Conservation (phyloP, 192 early-diverging fungal genomes). For the Phycomyces nitens region DNA sequence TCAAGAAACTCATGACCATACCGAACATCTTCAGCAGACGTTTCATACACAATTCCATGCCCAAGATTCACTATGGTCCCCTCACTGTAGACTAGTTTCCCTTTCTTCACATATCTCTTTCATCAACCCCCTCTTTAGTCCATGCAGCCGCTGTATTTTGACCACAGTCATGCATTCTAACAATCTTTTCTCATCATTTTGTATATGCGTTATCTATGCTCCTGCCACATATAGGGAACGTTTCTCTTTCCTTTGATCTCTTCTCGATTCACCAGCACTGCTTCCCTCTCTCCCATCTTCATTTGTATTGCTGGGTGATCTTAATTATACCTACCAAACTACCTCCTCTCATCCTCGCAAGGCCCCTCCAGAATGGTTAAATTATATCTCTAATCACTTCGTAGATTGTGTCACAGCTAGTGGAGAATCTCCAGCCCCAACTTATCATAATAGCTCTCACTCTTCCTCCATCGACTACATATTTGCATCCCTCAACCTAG, state of each 20-base stretch:
- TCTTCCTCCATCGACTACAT: constrained; percentile 26
- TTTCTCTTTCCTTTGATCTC: background rate
- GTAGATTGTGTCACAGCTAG: background rate
- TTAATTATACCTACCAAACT: constrained; percentile 1
- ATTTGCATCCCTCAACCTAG: constrained; percentile 5
- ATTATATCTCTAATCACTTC: background rate
- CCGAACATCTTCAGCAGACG: background rate
- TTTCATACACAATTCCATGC: background rate
- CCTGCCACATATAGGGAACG: background rate
- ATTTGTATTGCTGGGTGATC: background rate
- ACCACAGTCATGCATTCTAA: background rate
- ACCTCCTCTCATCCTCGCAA: background rate
- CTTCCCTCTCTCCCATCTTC: background rate
- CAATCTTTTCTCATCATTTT: background rate
- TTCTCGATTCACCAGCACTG: background rate
- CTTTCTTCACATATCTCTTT: background rate
- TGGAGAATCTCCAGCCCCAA: background rate
- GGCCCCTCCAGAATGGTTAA: background rate
- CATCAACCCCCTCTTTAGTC: background rate
- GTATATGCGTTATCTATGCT: background rate
- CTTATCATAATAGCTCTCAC: background rate
- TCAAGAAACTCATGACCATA: background rate
- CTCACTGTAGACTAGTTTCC: background rate
- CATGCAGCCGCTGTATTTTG: background rate
- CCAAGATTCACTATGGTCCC: background rate